A percentile compares a stretch with the other conserved stretches of the same genome.
Conservation (phyloP, 2,329 filamentous ascomycete species). For the Apiospora rasikravindrae region DNA sequence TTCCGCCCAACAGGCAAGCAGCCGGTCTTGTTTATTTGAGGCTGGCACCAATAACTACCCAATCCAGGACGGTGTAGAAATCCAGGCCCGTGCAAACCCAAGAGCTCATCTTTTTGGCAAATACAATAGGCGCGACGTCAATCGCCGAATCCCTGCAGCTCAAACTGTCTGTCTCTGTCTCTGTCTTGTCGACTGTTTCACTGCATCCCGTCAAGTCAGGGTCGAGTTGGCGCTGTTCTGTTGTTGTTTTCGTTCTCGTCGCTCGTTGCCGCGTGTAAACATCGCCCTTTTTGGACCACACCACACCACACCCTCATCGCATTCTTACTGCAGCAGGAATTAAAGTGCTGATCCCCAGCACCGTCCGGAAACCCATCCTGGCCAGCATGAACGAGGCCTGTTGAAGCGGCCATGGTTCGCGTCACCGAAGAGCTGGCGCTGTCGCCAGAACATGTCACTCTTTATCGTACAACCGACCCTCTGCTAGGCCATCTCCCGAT, state of each 20-base stretch:
- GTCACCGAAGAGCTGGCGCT: conserved; percentile 79
- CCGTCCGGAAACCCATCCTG: conserved; percentile 23
- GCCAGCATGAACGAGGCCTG: conserved; percentile 46
- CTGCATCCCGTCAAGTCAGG: background rate
- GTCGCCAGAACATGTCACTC: conserved; percentile 79
- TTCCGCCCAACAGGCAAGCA: background rate
- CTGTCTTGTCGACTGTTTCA: conserved; percentile 15
- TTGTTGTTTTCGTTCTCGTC: conserved; percentile 10
- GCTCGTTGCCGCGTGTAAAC: conserved; percentile 15
- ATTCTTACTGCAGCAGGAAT: conserved; percentile 24
- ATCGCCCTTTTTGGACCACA: conserved; percentile 27
- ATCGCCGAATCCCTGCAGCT: conserved; percentile 6
- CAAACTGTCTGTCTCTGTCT: background rate
- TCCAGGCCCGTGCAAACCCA: conserved; percentile 13
- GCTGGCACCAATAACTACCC: background rate
- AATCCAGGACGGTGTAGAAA: conserved; percentile 3
- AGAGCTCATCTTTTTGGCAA: conserved; percentile 17
- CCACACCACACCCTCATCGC: conserved; percentile 24
- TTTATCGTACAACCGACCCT: conserved; percentile 89
- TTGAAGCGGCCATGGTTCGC: conserved; percentile 75
- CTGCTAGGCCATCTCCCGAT: conserved; percentile 81
- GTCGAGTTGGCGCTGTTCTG: background rate
- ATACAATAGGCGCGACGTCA: conserved; percentile 9
- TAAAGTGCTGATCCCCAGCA: conserved; percentile 21
- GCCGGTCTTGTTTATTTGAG: background rate